Conservation (phyloP, 306 rosid genomes). For the Medicago lupulina region DNA sequence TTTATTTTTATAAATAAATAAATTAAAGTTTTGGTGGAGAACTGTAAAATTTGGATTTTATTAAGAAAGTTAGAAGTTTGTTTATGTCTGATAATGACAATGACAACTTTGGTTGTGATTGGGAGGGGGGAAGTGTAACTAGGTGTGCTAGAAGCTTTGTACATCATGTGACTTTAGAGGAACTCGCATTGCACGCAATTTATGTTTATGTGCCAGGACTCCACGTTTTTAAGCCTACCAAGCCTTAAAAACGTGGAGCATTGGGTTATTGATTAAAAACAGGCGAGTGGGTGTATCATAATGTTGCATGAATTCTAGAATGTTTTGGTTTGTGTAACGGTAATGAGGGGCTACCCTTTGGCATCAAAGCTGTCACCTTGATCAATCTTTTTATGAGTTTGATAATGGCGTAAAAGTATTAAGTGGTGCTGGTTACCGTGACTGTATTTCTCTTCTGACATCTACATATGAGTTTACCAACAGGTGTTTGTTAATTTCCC, state of each 20-base stretch:
- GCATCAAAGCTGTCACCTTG: constrained; percentile 1
- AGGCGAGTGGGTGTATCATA: neutral
- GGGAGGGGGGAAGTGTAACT: neutral
- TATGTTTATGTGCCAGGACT: neutral
- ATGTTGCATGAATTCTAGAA: constrained; percentile 6
- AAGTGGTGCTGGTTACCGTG: neutral
- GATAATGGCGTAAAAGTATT: neutral
- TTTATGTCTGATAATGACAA: neutral
- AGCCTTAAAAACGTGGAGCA: neutral
- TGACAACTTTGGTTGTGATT: neutral
- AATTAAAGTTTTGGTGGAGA: too few species aligned
- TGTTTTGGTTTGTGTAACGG: constrained; percentile 16
- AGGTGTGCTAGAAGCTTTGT: constrained; percentile 13
- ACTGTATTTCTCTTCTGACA: constrained; percentile 13
- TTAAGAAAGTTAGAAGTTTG: constrained; percentile 2
- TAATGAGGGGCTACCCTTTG: constrained; percentile 21
- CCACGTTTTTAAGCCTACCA: neutral
- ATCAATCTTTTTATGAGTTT: constrained; percentile 9
- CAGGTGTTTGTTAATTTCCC: constrained; percentile 1
- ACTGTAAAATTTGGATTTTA: neutral
- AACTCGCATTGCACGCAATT: neutral
- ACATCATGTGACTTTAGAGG: constrained; percentile 22
- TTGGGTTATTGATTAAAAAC: neutral
- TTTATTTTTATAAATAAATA: neutral
- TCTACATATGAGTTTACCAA: neutral